A percentile compares a stretch with the other conserved stretches of the same genome.
phyloP scores from a whole-genome alignment of 1,139 yeast species.

The Hansenula sp. region DNA sequence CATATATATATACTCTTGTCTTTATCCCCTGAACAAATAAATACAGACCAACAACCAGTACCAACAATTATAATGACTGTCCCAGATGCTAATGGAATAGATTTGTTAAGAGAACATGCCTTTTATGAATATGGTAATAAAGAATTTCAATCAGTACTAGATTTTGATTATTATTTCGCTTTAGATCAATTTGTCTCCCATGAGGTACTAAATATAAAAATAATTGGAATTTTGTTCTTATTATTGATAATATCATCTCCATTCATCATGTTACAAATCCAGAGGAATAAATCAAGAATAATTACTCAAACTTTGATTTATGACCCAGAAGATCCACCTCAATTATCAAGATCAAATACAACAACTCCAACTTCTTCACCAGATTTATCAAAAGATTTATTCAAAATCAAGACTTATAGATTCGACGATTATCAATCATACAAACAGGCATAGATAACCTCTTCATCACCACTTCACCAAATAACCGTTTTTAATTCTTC shows the following conservation, averaged over 20 bases:
- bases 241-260: neutral
- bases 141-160: constrained; percentile 9
- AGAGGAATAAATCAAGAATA: no score
- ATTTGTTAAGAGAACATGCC: constrained; percentile 17
- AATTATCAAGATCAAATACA: constrained; percentile 4
- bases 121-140: constrained; percentile 13
- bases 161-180: constrained; percentile 15
- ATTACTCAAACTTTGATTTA: neutral
- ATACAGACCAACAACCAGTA: neutral
- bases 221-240: neutral
- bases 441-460: neutral
- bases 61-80: constrained; percentile 12
- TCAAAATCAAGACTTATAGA: neutral
- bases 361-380: constrained; percentile 7
- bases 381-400: neutral
- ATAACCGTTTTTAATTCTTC: no score
- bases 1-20: no score
- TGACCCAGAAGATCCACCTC: constrained; percentile 5
- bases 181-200: constrained; percentile 2
- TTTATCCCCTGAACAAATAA: no score
- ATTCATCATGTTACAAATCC: neutral
- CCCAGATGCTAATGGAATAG: constrained; percentile 13
- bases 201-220: neutral
- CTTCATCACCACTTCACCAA: neutral
- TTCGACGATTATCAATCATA: neutral